Base-by-base conservation (phyloP, 1,284 basidiomycete genomes). In the Leccinum cinnamomeum region DNA sequence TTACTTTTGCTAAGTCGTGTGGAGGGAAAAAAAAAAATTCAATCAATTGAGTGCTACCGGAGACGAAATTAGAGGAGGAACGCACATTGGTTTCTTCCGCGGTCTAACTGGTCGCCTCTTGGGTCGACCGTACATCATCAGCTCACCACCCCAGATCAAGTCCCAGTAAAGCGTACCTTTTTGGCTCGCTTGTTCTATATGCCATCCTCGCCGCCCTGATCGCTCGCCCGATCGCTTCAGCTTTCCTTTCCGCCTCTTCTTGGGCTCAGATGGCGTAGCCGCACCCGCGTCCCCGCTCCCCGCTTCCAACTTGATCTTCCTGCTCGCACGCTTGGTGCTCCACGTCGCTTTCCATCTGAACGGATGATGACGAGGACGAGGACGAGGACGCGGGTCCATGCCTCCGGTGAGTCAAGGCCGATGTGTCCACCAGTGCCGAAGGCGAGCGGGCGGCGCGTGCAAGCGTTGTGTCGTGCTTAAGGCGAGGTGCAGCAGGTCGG, bases 1-100 rank as follows among this genome's bases (percentile, higher is more conserved):
- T 90, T 91, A 72, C 89, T 91, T 79, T 91, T 92, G 70, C 90
- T 53, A 37, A 33, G n/a, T 54, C 30, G 25, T 51, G 8, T 2
- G 18, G 54, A 3, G 41, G 23, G 11, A 12, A 12, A 20, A 14
- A 28, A 14, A 51, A 11, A 28, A 28, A 28, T 28, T 20, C 33
- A 20, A 28, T 20, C 30, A 10, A 20, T 46, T 3, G 30, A 1
- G 4, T 18, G n/a, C 10, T 46, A 46, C 44, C 14, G 18, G 33
- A 3, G 12, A 1, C 30, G 28, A 18, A 11, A 28, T 20, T 56
- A 8, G 20, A 37, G 16, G 4, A 28, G 14, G 44, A 57, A 82
- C 89, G 70, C 68, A 91, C 90, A 28, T 28, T 28, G 28, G 28
- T 28, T 28, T 28, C 28, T 28, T 28, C 28, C 28, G 28, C 28